Evolutionary conservation across 1,284 basidiomycete genomes (phyloP), one percentile per base, ranked within the genome.

Genomic region (Neonothopanus nambi): DNA sequence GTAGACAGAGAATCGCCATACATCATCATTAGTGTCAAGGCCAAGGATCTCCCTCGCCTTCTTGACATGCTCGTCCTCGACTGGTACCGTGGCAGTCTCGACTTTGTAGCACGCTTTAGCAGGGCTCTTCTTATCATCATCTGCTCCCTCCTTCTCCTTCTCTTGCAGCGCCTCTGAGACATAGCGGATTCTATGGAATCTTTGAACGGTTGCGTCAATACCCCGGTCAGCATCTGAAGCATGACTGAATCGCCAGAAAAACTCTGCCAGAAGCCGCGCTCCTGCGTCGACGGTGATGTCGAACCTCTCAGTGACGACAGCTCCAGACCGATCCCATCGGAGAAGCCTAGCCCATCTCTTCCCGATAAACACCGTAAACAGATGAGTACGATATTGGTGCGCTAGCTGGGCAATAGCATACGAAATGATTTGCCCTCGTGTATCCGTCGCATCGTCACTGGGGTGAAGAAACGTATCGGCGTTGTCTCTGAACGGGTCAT

Each of bases 321-420:
- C 61, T 0, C 66, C 68, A 0, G 65, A 57, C 15, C 63, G 65
- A 44, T 70, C 69, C 60, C 66, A 66, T 8, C 65, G 62, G 18
- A 67, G 26, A 36, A 70, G 53, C 1, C 69, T 61, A 5, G 61
- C 64, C 40, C 38, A 49, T 0, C 53, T 51, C 5, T 63, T 60
- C 18, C 36, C 54, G 2, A 71, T 57, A 37, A 61, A 59, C 18
- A 68, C 46, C 2, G 65, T 57, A 48, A 69, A 70, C 20, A 60
- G 35, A 30, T 63, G 62, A 2, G 56, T 60, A 15, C 63, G 58
- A 42, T 59, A 59, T 37, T 64, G 61, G 21, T 44, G 52, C 13
- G 42, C 53, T 26, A 52, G 48, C 43, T 46, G 37, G 26, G 57
- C 51, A 17, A 51, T 49, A 20, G 48, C 56, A 24, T 63, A 64